Base-by-base conservation (phyloP, 768 basidiomycete species). In the Rubroboletus pulcherrimus region DNA sequence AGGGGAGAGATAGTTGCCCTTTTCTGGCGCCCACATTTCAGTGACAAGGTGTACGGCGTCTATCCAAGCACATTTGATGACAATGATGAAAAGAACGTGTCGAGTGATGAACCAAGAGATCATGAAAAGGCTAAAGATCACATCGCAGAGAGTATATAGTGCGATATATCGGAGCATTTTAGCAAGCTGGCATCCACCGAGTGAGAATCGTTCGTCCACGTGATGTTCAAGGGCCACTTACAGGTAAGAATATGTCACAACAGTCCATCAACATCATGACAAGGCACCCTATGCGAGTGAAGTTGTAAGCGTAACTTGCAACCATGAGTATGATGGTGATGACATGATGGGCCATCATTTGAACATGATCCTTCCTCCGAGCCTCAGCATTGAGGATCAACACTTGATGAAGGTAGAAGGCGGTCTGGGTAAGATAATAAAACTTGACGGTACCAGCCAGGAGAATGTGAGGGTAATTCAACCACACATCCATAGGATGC, bases 311-410 rank as follows among this genome's bases (percentile, higher is more conserved):
- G 73, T 97, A 98, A 71, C 91, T 93, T 39, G 77, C 65, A 34
- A 78, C 72, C 74, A 98, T 84, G 58, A 99, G 82, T 47, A 78
- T 66, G 57, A 94, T 80, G 12, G 94, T 96, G 61, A 98, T 88
- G 63, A 96, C 68, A 69, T 99, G 97, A 75, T 99, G 97, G 26
- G 86, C 76, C 82, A 98, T 89, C 96, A 98, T 98, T 73, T 98
- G 96, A 63, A 78, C 76, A 71, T 98, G 93, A 71, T 99, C 97
- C 69, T 92, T 93, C 54, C 97, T 79, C 52, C 85, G 82, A 38
- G 86, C 93, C 71, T 99, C 97, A 29, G 94, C 87, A 71, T 98
- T 92, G 70, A 99, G 81, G 55, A 96, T 86, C 58, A 98, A 77
- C 11, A 97, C 78, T 72, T 95, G 93, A 68, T 98, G 94, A 50